Base-by-base conservation (phyloP, 31 red algal genomes). In the Pterothamnion heteromorphum region DNA sequence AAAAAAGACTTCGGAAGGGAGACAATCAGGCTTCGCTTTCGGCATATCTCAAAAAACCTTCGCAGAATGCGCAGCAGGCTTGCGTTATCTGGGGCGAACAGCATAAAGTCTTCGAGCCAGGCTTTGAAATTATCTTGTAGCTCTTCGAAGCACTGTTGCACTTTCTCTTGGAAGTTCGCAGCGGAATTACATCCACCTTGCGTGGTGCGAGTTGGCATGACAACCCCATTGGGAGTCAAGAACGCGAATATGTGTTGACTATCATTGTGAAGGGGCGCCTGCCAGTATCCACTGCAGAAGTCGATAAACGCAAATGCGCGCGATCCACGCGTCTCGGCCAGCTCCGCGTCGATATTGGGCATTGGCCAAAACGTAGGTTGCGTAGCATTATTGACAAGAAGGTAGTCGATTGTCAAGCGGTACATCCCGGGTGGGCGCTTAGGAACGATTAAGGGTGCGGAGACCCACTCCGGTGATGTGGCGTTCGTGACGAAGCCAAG, bases 201-300 rank as follows among this genome's bases (percentile, higher is more conserved):
- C 1, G 36, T 86, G 33, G 80, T 86, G 1, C 91, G 91, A 1
- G 80, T 91, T 0, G 89, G 37, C 80, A 27, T 38, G 3, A 86
- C 5, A 18, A 85, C 80, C 22, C 92, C 86, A 80, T 80, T 43
- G 35, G 85, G 86, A 1, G 92, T 93, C 43, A 76, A 80, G 85
- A 90, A 90, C 3, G 86, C 3, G 32, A 89, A 90, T 5, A 89
- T 32, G n/a, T 3, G 57, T 36, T 93, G 92, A 18, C 51, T 80
- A 0, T 93, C 72, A 1, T 0, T 22, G 24, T 89, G 5, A 3
- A 93, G 22, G 36, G 92, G 92, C 1, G 86, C 44, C 74, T 93
- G 92, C 86, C 92, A 93, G 82, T 93, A 93, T 3, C 71, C 86
- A 2, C 27, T 74, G 36, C 44, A 74, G 37, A 93, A 90, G 58